Evolutionary conservation across 1,284 basidiomycete genomes (phyloP), one percentile per base, ranked within the genome.

Genomic region (Phenoliferia sp.): DNA sequence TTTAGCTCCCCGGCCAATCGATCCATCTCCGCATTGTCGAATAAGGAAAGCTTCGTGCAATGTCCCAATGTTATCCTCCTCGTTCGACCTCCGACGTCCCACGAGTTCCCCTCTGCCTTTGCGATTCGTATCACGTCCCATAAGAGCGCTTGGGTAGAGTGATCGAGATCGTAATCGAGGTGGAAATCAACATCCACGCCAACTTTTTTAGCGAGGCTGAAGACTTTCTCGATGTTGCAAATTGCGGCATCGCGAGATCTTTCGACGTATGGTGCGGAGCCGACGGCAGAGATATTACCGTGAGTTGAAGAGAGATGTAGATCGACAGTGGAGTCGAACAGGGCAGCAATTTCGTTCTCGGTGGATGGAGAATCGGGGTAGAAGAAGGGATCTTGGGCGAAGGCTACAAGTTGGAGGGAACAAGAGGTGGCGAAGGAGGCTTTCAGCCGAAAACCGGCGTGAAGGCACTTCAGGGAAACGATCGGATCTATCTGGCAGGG

Each of bases 201-300:
- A n/a, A 31, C 54, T 9, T 7, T 4, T n/a, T 56, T 56, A 16
- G 54, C 54, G 54, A 56, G 54, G 3, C 4, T 7, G 54, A 56
- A 56, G 6, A 31, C 29, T 12, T 5, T 16, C 6, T 16, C 12
- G n/a, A 56, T 56, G 54, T 56, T 56, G 26, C 5, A 16, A 7
- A 56, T 6, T 26, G 54, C 54, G 54, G 29, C 26, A 31, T 28
- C n/a, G 54, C n/a, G 54, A 6, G n/a, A 28, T 9, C 28, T 31
- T 56, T 56, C 54, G 54, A 56, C 26, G 54, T 56, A 56, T 7
- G 54, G 54, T 5, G 54, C 54, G n/a, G 54, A 56, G 54, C 54
- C 54, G 54, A 56, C 33, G 9, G 54, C 54, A 31, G 54, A 56
- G 54, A 56, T 10, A 7, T 26, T 15, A 19, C 26, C 28, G 6